These are phyloP conservation scores for Populus trichocarpa DNA, from an alignment of 441 rosid genomes.

Conservation along the genomic window DNA sequence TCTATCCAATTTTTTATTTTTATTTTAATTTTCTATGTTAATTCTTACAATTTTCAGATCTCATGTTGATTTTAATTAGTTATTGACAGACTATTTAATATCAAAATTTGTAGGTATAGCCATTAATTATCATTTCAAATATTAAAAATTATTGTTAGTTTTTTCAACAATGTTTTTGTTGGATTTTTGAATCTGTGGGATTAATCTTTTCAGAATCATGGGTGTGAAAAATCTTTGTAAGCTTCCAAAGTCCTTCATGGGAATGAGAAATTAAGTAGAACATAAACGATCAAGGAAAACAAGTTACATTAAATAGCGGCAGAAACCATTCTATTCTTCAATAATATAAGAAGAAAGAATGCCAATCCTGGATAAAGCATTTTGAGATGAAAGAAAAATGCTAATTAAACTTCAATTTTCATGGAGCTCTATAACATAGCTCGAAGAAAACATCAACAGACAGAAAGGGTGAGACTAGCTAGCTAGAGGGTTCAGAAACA, in stretches of 20 bases:
- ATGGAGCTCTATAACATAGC: conserved; percentile 6
- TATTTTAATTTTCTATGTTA: too few species aligned
- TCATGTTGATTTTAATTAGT: too few species aligned
- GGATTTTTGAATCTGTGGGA: too few species aligned
- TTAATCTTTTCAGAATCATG: background rate
- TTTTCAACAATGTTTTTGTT: too few species aligned
- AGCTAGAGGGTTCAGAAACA: conserved; percentile 27
- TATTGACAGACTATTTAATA: too few species aligned
- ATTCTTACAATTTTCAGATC: too few species aligned
- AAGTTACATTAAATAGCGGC: background rate
- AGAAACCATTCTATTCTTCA: background rate
- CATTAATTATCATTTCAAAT: too few species aligned
- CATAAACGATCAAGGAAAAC: background rate
- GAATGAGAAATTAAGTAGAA: background rate
- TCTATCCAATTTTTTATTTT: too few species aligned
- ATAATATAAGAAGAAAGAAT: conserved; percentile 1
- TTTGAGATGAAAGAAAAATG: background rate
- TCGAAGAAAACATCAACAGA: conserved; percentile 1
- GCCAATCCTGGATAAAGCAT: background rate
- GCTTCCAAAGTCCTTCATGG: background rate
- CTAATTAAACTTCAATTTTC: conserved; percentile 5
- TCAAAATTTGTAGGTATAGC: too few species aligned
- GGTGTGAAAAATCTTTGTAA: background rate
- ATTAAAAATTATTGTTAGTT: too few species aligned
- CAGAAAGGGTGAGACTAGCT: background rate